Evolutionary conservation across 164 flowering plant species (phyloP), one percentile per base, ranked within the genome.

Genomic region (Nelumbo lutea): DNA sequence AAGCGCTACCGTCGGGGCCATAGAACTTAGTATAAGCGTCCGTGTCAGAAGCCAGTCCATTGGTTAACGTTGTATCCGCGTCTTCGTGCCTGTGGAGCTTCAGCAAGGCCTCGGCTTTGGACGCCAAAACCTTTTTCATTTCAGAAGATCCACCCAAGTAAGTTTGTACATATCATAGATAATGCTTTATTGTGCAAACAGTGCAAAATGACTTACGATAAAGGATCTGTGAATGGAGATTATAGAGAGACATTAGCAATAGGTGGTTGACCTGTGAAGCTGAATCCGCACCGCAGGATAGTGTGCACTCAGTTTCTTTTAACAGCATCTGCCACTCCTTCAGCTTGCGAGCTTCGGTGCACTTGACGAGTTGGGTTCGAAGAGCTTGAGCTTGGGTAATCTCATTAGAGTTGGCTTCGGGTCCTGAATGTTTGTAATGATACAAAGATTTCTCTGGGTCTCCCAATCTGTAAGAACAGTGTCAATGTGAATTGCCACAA

Each of bases 21-120:
- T 88, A 86, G 64, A 89, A 65, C 45, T 81, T 78, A 6, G 76
- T 79, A 64, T 76, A 83, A 1, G 73, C 72, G 6, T 90, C 84
- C 2, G 72, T 62, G 52, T 77, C 79, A 10, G 83, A 80, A 15
- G 60, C 70, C 0, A 87, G 86, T 52, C 71, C 75, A 42, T 78
- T 80, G 43, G 53, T 50, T 62, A 88, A 69, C 2, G 76, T 59
- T 2, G 46, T 47, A 46, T 83, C 79, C 2, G 97, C 96, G 44
- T 95, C 96, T 76, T 91, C 76, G 75, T 88, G 92, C 61, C 83
- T 80, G 9, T 72, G 79, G 9, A 91, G 87, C 70, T 78, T 87
- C 81, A 95, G 40, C 14, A 87, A 78, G 39, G 97, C 96, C 77
- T 95, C 92, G 0, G 89, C 87, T 87, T 89, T 87, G 69, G 84